These are phyloP conservation scores for Aspergillus sclerotialis DNA, from an alignment of 2,329 filamentous ascomycete genomes.

Conservation along the genomic window DNA sequence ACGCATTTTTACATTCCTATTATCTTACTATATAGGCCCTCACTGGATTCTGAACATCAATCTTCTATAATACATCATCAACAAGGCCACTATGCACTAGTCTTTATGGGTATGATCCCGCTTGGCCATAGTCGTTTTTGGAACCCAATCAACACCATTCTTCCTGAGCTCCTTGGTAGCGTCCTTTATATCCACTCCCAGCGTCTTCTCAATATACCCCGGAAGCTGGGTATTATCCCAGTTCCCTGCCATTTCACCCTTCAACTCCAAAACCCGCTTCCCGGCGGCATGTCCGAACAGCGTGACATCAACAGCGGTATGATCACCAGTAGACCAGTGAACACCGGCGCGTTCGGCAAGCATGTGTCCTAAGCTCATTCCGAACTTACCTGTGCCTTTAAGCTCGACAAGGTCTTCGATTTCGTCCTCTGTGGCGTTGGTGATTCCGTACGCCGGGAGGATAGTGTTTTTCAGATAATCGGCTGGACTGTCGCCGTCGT, in stretches of 20 bases:
- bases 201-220: constrained; percentile 2
- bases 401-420: constrained; percentile 1
- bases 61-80: no score
- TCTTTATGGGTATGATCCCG: neutral
- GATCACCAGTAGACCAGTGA: constrained; percentile 1
- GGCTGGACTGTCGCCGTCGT: neutral
- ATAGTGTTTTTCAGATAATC: constrained; percentile 1
- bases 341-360: constrained; percentile 1
- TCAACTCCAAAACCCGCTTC: neutral
- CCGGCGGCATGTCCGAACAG: constrained; percentile 3
- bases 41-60: no score
- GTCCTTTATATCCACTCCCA: constrained; percentile 1
- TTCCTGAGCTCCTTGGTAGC: constrained; percentile 1
- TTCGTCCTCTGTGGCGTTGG: neutral
- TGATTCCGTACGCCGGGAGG: constrained; percentile 1
- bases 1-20: no score
- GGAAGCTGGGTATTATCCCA: constrained; percentile 4
- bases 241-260: constrained; percentile 1
- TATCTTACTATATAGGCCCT: no score
- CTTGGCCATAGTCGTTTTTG: neutral
- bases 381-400: neutral
- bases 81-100: neutral
- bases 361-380: neutral
- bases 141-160: neutral
- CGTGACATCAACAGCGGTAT: constrained; percentile 4